Conservation (phyloP, 306 rosid species). For the Vigna hirtella region DNA sequence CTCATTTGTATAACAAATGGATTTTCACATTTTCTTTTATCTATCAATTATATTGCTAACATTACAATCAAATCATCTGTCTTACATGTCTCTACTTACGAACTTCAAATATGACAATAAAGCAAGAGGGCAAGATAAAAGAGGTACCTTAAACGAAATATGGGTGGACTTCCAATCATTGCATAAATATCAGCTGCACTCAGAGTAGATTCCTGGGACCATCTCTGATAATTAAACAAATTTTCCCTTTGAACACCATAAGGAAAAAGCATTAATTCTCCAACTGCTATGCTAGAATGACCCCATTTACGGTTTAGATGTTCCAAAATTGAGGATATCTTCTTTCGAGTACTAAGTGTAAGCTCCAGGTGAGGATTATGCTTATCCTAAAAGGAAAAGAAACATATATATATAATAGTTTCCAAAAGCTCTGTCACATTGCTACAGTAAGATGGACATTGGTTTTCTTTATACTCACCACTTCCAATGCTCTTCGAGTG, state of each 20-base stretch:
- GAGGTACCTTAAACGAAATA: slow-evolving; percentile 86
- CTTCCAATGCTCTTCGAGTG: slow-evolving; percentile 92
- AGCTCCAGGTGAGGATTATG: slow-evolving; percentile 97
- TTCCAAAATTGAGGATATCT: slow-evolving; percentile 91
- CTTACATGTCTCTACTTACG: slow-evolving; percentile 6
- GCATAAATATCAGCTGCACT: slow-evolving; percentile 86
- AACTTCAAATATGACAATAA: slow-evolving; percentile 36
- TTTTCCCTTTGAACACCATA: slow-evolving; percentile 72
- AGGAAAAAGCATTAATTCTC: slow-evolving; percentile 90
- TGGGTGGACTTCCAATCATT: slow-evolving; percentile 74
- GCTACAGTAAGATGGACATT: not conserved
- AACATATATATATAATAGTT: slow-evolving; percentile 4
- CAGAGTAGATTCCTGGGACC: slow-evolving; percentile 81
- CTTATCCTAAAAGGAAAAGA: slow-evolving; percentile 64
- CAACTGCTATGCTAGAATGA: slow-evolving; percentile 79
- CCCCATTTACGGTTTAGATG: slow-evolving; percentile 99
- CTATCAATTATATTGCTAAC: not conserved
- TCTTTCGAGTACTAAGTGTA: slow-evolving; percentile 87
- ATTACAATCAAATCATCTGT: not conserved
- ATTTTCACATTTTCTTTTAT: slow-evolving; percentile 19
- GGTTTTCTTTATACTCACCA: slow-evolving; percentile 63
- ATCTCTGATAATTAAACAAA: slow-evolving; percentile 67
- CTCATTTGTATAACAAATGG: slow-evolving; percentile 6
- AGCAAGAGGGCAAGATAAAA: slow-evolving; percentile 38
- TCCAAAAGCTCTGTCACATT: slow-evolving; percentile 36